Percentiles rank a stretch among this genome's conserved stretches.
Evolutionary conservation across 257 asterid species (phyloP).

Genomic region (Coffea canephora): DNA sequence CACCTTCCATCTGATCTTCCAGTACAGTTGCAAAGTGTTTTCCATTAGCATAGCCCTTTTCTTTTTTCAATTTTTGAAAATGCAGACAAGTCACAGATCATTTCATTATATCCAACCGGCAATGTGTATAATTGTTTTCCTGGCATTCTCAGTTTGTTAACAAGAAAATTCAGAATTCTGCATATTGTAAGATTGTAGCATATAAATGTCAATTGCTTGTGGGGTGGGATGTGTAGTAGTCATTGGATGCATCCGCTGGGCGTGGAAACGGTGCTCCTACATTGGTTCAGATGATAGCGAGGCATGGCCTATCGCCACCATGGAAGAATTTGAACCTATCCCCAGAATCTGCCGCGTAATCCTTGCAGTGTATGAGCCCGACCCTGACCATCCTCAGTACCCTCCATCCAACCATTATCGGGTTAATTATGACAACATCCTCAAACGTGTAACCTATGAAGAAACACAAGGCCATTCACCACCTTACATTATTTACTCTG

Average conservation of each 20-base stretch:
- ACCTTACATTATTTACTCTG: conserved; percentile 77
- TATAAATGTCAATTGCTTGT: conserved; percentile 63
- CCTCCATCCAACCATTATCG: conserved; percentile 56
- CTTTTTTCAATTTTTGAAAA: too few relatives aligned
- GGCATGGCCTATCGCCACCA: conserved; percentile 70
- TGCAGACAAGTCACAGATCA: not conserved
- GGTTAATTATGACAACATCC: conserved; percentile 53
- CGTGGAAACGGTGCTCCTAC: conserved; percentile 92
- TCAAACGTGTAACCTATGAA: conserved; percentile 73
- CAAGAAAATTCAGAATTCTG: not conserved
- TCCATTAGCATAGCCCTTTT: conserved; percentile 49
- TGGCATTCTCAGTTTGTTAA: conserved; percentile 40
- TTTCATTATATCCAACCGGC: not conserved
- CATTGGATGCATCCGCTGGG: conserved; percentile 90
- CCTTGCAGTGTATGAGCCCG: conserved; percentile 78
- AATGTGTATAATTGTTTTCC: not conserved
- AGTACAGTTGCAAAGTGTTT: not conserved
- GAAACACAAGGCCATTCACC: conserved; percentile 80
- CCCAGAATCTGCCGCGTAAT: conserved; percentile 78
- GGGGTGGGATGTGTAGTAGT: conserved; percentile 63
- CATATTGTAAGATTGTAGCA: not conserved
- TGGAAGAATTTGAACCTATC: conserved; percentile 64
- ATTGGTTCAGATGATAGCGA: conserved; percentile 87
- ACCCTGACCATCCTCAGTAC: conserved; percentile 55
- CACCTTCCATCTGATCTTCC: not conserved